Conservation (phyloP, 2,329 filamentous ascomycete species). For the Cladosporium sp. region DNA sequence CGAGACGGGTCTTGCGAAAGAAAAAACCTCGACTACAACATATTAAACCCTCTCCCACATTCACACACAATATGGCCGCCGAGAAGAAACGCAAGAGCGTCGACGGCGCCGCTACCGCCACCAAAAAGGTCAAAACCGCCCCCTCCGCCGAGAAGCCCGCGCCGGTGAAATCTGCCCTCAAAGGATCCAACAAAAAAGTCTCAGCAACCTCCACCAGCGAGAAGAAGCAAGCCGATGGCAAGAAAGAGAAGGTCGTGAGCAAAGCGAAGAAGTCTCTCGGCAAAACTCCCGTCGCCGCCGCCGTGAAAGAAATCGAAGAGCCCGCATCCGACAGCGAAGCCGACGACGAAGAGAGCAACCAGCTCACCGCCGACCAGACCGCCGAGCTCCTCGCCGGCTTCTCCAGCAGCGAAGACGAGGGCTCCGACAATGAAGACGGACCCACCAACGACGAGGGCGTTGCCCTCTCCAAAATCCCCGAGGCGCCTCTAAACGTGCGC, state of each 20-base stretch:
- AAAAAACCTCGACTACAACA: constrained; percentile 6
- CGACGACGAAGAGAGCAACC: constrained; percentile 25
- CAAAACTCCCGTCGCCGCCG: constrained; percentile 15
- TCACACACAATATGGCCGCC: constrained; percentile 24
- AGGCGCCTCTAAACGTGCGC: constrained; percentile 35
- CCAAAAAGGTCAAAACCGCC: constrained; percentile 33
- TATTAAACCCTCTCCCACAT: constrained; percentile 1
- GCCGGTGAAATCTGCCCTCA: constrained; percentile 31
- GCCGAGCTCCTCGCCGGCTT: constrained; percentile 50
- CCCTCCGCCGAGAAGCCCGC: constrained; percentile 27
- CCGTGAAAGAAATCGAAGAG: constrained; percentile 17
- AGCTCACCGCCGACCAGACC: constrained; percentile 43
- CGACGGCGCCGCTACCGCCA: constrained; percentile 26
- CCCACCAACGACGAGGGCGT: constrained; percentile 86
- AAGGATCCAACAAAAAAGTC: constrained; percentile 21
- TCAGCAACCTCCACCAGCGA: constrained; percentile 4
- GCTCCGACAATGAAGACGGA: constrained; percentile 49
- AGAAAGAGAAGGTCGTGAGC: constrained; percentile 8
- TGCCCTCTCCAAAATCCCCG: constrained; percentile 75
- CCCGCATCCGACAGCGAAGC: constrained; percentile 18
- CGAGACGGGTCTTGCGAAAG: constrained; percentile 14
- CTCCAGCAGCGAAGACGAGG: constrained; percentile 43
- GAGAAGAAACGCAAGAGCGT: constrained; percentile 35
- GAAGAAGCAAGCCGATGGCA: constrained; percentile 5
- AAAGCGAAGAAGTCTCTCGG: constrained; percentile 14